Evolutionary conservation across 2,329 filamentous ascomycete genomes (phyloP).

Genomic region (Dactylonectria macrodidyma): DNA sequence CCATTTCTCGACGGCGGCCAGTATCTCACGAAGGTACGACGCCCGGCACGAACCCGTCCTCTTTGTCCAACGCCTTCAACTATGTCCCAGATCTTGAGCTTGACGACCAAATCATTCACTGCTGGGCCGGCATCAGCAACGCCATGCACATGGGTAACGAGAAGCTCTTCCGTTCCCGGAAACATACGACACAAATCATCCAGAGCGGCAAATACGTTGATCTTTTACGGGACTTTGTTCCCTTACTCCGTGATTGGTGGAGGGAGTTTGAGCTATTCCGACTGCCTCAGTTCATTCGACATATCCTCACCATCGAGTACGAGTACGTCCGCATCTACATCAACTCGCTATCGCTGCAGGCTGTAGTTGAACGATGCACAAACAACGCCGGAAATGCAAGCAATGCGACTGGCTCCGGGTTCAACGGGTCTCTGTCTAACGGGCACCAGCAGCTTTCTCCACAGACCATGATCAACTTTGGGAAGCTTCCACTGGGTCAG

Average conservation of each 20-base stretch:
- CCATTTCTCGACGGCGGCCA: slow-evolving; percentile 66
- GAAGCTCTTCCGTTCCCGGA: slow-evolving; percentile 87
- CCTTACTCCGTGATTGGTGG: slow-evolving; percentile 84
- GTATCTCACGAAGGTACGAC: slow-evolving; percentile 70
- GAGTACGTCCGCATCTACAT: slow-evolving; percentile 96
- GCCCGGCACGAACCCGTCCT: slow-evolving; percentile 71
- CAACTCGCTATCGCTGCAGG: slow-evolving; percentile 94
- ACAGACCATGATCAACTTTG: slow-evolving; percentile 76
- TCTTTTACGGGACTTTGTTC: slow-evolving; percentile 85
- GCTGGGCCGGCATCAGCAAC: slow-evolving; percentile 94
- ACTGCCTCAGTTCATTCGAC: slow-evolving; percentile 75
- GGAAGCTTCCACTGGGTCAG: slow-evolving; percentile 74
- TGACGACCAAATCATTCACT: slow-evolving; percentile 82
- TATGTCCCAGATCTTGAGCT: slow-evolving; percentile 78
- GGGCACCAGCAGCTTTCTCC: slow-evolving; percentile 64
- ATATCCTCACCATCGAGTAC: slow-evolving; percentile 93
- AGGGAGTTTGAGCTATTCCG: slow-evolving; percentile 85
- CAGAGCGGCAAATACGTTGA: slow-evolving; percentile 87
- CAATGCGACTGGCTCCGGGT: slow-evolving; percentile 57
- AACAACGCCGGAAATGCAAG: slow-evolving; percentile 75
- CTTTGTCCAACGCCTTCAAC: slow-evolving; percentile 71
- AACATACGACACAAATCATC: slow-evolving; percentile 91
- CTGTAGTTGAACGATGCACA: slow-evolving; percentile 93
- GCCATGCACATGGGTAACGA: slow-evolving; percentile 94
- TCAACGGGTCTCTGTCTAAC: slow-evolving; percentile 51